Base-by-base conservation (phyloP, 2,329 filamentous ascomycete species). In the Diplocarpon mali region DNA sequence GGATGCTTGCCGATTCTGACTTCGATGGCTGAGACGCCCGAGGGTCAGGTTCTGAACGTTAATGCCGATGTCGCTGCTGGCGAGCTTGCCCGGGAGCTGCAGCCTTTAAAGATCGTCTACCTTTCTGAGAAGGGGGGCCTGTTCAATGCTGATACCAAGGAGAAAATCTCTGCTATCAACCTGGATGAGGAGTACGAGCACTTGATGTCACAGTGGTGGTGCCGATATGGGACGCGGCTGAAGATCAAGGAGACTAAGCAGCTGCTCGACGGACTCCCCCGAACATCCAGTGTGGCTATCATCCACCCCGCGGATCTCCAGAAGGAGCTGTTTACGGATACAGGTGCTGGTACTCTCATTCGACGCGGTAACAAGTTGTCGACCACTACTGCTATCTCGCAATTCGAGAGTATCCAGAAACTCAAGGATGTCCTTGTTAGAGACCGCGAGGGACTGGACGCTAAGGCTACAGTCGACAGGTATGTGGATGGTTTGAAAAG, bases 201-300 rank as follows among this genome's bases (percentile, higher is more conserved):
- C 60, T 75, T 95, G 60, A 95, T 96, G 87, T 75, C 79, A 46
- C 87, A 95, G 67, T 79, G 85, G 57, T 98, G 90, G 92, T 92
- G 93, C 65, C 81, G 86, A 61, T 93, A 92, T 62, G 92, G 92
- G 51, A 96, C 90, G 31, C 78, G 89, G 51, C 74, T 96, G 53
- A 98, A 98, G 80, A 96, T 98, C 65, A 86, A 85, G 68, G 88
- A 98, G 69, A 93, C 94, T 68, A 94, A 95, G 72, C 88, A 94
- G 47, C 75, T 98, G 24, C 70, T 98, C 42, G 85, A 87, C 56
- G 82, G 85, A 40, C 77, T 98, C 14, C 92, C 92, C 41, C 82
- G 86, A 57, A 90, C 85, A 45, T 95, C 90, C 14, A 94, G 86
- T 57, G 90, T 98, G 40, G 92, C 92, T 50, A 96, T 98, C 60